These are phyloP conservation scores for Macrophomina pseudophaseolina DNA, from an alignment of 2,329 filamentous ascomycete species.

Conservation along the genomic window DNA sequence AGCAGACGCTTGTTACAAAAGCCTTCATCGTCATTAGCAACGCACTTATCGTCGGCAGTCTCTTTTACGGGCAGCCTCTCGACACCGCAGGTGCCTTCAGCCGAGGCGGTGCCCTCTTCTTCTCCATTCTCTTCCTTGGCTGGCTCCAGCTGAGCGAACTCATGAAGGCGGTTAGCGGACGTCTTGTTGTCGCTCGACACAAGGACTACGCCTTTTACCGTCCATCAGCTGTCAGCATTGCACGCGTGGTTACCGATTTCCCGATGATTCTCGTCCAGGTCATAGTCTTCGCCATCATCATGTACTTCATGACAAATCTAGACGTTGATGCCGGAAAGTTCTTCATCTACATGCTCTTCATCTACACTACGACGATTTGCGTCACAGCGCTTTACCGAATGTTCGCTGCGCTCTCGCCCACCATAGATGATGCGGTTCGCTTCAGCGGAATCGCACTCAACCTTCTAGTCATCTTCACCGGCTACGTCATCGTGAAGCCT, in stretches of 20 bases:
- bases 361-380: constrained; percentile 66
- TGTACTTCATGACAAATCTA: constrained; percentile 69
- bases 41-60: constrained; percentile 74
- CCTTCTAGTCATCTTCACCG: constrained; percentile 66
- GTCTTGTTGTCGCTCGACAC: constrained; percentile 71
- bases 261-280: constrained; percentile 65
- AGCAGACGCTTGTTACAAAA: constrained; percentile 76
- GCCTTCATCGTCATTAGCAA: constrained; percentile 78
- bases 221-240: constrained; percentile 69
- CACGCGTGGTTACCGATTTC: constrained; percentile 66
- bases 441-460: constrained; percentile 68
- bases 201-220: constrained; percentile 72
- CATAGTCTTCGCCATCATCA: constrained; percentile 63
- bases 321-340: constrained; percentile 66
- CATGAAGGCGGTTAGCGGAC: constrained; percentile 75
- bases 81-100: constrained; percentile 67
- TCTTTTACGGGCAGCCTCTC: constrained; percentile 72
- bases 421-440: constrained; percentile 69
- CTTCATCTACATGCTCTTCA: constrained; percentile 69
- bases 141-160: constrained; percentile 80
- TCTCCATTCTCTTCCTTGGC: constrained; percentile 68
- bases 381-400: constrained; percentile 70
- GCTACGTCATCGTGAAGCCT: constrained; percentile 71
- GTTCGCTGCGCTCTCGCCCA: constrained; percentile 67
- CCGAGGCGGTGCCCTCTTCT: constrained; percentile 68